Base-by-base conservation (phyloP, 1,284 basidiomycete species). In the Ustilago crameri region DNA sequence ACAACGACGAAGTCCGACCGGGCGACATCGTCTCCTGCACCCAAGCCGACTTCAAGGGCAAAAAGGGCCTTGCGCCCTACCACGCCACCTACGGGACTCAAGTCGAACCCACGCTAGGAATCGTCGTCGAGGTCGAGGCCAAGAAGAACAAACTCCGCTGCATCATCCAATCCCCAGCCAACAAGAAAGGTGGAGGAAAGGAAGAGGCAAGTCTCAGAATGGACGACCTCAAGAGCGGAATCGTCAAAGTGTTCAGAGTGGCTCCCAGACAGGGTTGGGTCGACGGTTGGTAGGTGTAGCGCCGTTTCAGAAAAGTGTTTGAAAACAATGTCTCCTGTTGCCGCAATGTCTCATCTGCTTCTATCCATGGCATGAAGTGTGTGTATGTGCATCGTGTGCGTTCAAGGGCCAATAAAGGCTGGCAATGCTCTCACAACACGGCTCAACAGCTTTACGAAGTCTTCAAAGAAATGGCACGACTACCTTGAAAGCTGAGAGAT, bases 211-310 rank as follows among this genome's bases (percentile, higher is more conserved):
- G 90, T 73, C 93, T 95, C 84, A 87, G 91, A 51, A 84, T 94
- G 78, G 93, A 95, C 51, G 93, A 95, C 85, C 82, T 95, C 74
- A 95, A 93, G 86, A 90, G 88, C 74, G 93, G 93, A 12, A 85
- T 86, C 44, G 87, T 93, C 41, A 90, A 80, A 9, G 73, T 83
- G 1, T 79, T 59, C 44, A 55, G 82, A 2, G 60, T 75, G 1
- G 40, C 66, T 22, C 60, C 76, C 9, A 46, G 66, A 10, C 41
- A 59, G 3, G 71, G 62, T 0, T 78, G 74, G 74, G 51, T 78
- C 8, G 24, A 44, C 2, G 54, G 57, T 26, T 71, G 68, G 68
- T 71, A 54, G 35, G 5, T 17, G 9, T 37, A 9, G 8, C 15
- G 7, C 17, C 15, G 5, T 37, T 37, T 37, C 15, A 37, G 5